Base-by-base conservation (phyloP, 2,329 filamentous ascomycete species). In the Talaromyces amestolkiae region DNA sequence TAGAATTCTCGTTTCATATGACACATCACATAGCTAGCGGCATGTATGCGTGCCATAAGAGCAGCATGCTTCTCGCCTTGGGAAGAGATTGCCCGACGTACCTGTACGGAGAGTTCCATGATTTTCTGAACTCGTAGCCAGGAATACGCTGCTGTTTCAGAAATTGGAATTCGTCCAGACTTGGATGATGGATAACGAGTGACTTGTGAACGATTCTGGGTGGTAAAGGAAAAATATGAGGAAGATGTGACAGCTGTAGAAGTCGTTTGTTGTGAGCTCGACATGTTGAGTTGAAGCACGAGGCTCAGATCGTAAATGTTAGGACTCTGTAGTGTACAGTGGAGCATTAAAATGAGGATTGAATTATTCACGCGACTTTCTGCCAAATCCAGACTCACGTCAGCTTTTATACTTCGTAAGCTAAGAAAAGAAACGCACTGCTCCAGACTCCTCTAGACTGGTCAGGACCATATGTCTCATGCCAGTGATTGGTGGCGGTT, bases 141-240 rank as follows among this genome's bases (percentile, higher is more conserved):
- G 19, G 64, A 66, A 27, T 68, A 68, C 13, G 66, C 66, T 51
- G 66, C 66, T 47, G 66, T 68, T 51, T 66, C 62, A 58, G 64
- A 66, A 5, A 68, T 53, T 7, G 66, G 64, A 31, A 68, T 58
- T 35, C 66, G 54, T 33, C 47, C 60, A 51, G 61, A 53, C 35
- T 58, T 58, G n/a, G 63, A 47, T 19, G 66, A 58, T 22, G 60
- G 45, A 33, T 37, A 41, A 24, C 59, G 60, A 31, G 35, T 35
- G 22, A 22, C 19, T 54, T 33, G n/a, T 15, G 24, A 37, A 27
- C 22, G 47, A 43, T 8, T 13, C 37, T 37, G 62, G 31, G 64
- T 17, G 15, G 58, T 33, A 17, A 49, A 24, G 24, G 63, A 65
- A 51, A 53, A 43, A 65, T 53, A 61, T 33, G 53, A 37, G 10